Conservation (phyloP, 202 grass and related monocot genomes). For the Dendrocalamus latiflorus region DNA sequence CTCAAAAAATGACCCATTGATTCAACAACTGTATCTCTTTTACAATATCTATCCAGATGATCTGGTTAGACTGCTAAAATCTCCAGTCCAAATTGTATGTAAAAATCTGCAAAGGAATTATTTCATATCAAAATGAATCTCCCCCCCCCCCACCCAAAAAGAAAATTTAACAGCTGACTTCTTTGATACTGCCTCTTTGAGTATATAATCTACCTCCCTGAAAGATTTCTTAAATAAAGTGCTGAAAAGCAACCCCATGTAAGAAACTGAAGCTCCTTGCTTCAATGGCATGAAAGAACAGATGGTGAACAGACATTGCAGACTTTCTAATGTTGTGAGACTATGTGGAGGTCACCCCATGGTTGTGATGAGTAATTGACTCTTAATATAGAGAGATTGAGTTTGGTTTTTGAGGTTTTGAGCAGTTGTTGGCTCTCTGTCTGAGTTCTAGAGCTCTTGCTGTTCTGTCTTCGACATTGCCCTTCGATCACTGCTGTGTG, state of each 20-base stretch:
- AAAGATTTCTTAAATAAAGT: conserved; percentile 51
- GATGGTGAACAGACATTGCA: conserved; percentile 26
- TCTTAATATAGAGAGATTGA: too few species aligned
- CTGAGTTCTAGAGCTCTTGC: too few species aligned
- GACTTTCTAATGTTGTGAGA: conserved; percentile 32
- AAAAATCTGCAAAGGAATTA: conserved; percentile 56
- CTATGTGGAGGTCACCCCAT: too few species aligned
- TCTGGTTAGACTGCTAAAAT: conserved; percentile 55
- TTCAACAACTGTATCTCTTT: conserved; percentile 52
- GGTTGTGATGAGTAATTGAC: too few species aligned
- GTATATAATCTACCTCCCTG: conserved; percentile 72
- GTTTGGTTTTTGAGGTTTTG: too few species aligned
- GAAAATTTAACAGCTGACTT: conserved; percentile 51
- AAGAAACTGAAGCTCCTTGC: conserved; percentile 44
- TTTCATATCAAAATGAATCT: conserved; percentile 68
- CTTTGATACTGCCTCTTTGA: conserved; percentile 61
- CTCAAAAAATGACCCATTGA: conserved; percentile 44
- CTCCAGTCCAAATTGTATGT: conserved; percentile 44
- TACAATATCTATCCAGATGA: conserved; percentile 59
- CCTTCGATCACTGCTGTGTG: too few species aligned
- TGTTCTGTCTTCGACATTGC: too few species aligned
- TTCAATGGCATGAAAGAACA: conserved; percentile 40
- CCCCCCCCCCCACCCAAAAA: conserved; percentile 54
- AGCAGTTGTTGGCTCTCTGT: too few species aligned
- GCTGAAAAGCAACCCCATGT: conserved; percentile 48